phyloP scores from a whole-genome alignment of 176 grass and related monocot species.

The Elaeis guineensis region DNA sequence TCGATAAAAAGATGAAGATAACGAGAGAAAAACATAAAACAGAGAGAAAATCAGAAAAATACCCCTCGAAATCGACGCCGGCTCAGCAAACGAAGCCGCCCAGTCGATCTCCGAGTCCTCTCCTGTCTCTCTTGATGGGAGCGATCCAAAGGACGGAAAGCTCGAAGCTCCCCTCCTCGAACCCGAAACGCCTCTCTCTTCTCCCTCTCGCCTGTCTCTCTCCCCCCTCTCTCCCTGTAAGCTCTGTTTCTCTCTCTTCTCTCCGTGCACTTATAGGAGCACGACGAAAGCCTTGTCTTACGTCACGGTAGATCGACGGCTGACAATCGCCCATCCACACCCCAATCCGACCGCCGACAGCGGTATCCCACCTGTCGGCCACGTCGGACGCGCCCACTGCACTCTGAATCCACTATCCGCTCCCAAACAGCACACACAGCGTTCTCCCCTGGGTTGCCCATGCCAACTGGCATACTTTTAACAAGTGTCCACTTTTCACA shows the following conservation, averaged over 20 bases:
- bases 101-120: background rate
- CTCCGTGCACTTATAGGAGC: background rate
- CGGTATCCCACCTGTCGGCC: slow-evolving; percentile 13
- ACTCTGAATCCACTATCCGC: background rate
- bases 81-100: background rate
- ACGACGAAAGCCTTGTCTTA: background rate
- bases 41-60: background rate
- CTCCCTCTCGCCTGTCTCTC: background rate
- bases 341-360: slow-evolving; percentile 11
- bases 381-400: background rate
- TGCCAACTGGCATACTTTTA: no score
- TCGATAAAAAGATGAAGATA: no score
- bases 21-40: background rate
- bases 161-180: background rate
- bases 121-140: background rate
- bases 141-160: background rate
- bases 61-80: background rate
- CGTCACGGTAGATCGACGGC: background rate
- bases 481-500: no score
- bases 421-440: background rate
- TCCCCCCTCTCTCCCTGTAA: background rate
- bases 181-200: background rate
- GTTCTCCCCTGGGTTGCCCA: no score
- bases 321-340: background rate
- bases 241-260: background rate